Base-by-base conservation (phyloP, 371 early-diverging fungal species). In the Mortierella sp. region DNA sequence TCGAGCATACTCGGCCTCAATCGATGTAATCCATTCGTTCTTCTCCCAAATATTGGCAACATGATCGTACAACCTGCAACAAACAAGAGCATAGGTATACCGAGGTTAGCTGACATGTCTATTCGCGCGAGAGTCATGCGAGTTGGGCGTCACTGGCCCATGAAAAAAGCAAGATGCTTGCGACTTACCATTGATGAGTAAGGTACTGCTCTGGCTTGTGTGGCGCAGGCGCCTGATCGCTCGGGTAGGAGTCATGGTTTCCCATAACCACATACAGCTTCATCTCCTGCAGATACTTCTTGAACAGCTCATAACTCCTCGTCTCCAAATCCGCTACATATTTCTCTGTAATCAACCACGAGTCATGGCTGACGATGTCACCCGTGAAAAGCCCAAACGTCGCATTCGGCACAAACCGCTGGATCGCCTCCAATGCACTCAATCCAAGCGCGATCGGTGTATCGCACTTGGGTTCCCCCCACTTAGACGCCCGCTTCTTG, bases 341-440 rank as follows among this genome's bases (percentile, higher is more conserved):
- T 71, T 86, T 78, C 44, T 86, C 79, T 5, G 82, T 86, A 28
- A 86, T 77, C 82, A 86, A 76, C 93, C 93, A 93, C 0, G 90
- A 87, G 71, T 92, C 92, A 43, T 93, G 93, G 8, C 91, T 91
- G 6, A 90, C 91, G 48, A 93, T 83, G 73, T 93, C 93, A 9
- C 93, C 93, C 8, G 93, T 93, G 69, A 93, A 82, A 10, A 93
- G 80, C 43, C 89, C 91, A 86, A 93, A 93, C 28, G 61, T 79
- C 55, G 82, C 86, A 48, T 79, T 76, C 31, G 74, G 74, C 5
- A 86, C 82, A 77, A 86, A 79, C 67, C 64, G 61, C 37, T 59
- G 78, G 28, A 86, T 86, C n/a, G 82, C 76, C 50, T 86, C 71
- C 64, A 86, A 44, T 9, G 86, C 82, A 28, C 79, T 86, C 54